These are phyloP conservation scores for Tuber indicum DNA, from an alignment of 495 filamentous ascomycete genomes.

Conservation along the genomic window DNA sequence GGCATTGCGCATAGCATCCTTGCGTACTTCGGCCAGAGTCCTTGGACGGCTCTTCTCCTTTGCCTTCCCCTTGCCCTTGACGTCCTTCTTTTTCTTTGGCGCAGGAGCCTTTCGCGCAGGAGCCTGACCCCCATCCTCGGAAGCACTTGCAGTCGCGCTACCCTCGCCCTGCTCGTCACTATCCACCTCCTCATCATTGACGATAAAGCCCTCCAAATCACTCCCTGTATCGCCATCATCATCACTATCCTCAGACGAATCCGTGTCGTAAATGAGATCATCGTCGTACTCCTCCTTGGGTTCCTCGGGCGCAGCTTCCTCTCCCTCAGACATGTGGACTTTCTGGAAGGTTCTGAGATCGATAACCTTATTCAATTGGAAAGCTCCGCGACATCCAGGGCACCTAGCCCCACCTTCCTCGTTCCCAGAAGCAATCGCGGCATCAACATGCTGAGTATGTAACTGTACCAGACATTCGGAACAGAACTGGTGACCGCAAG, in stretches of 20 bases:
- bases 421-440: slow-evolving; percentile 53
- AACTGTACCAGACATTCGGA: slow-evolving; percentile 70
- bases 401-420: slow-evolving; percentile 60
- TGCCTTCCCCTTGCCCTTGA: slow-evolving; percentile 47
- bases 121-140: slow-evolving; percentile 5
- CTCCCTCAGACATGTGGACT: slow-evolving; percentile 56
- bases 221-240: slow-evolving; percentile 45
- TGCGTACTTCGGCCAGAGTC: slow-evolving; percentile 60
- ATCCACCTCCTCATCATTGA: slow-evolving; percentile 46
- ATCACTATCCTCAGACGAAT: slow-evolving; percentile 40
- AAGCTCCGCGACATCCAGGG: slow-evolving; percentile 63
- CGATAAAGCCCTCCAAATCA: slow-evolving; percentile 54
- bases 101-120: slow-evolving; percentile 31
- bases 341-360: slow-evolving; percentile 68
- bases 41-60: slow-evolving; percentile 45
- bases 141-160: slow-evolving; percentile 9
- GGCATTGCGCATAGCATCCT: slow-evolving; percentile 55
- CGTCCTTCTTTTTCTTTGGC: slow-evolving; percentile 35
- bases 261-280: slow-evolving; percentile 38
- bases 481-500: slow-evolving; percentile 76
- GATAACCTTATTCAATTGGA: slow-evolving; percentile 63
- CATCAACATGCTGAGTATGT: slow-evolving; percentile 50
- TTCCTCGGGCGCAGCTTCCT: slow-evolving; percentile 14
- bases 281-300: slow-evolving; percentile 37
- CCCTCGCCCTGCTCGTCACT: slow-evolving; percentile 5